Evolutionary conservation across 2,329 filamentous ascomycete genomes (phyloP).

Genomic region (Fusarium hainanense): DNA sequence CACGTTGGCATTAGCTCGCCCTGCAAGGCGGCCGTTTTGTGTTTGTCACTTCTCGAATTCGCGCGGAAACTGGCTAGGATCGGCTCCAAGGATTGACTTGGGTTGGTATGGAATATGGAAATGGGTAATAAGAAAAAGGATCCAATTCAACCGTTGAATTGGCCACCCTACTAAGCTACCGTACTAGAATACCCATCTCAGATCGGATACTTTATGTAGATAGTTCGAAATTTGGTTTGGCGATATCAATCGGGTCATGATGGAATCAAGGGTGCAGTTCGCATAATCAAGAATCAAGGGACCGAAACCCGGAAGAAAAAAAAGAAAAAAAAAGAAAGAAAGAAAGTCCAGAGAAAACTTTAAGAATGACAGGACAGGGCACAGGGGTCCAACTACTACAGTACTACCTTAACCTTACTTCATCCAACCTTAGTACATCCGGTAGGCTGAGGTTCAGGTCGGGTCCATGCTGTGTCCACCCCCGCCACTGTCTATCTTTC

Average conservation of each 20-base stretch:
- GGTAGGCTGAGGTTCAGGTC: not conserved
- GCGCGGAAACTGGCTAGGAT: conserved; percentile 23
- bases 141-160: conserved; percentile 22
- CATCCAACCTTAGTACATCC: conserved; percentile 6
- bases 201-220: not conserved
- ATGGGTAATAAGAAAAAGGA: not conserved
- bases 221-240: not conserved
- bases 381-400: conserved; percentile 23
- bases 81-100: conserved; percentile 2
- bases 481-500: conserved; percentile 45
- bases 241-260: not conserved
- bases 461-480: conserved; percentile 44
- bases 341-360: conserved; percentile 4
- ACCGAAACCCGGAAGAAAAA: not conserved
- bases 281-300: not conserved
- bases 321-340: not conserved
- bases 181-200: not conserved
- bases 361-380: conserved; percentile 29
- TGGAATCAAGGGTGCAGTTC: not conserved
- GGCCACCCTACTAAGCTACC: conserved; percentile 1
- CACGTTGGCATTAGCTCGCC: conserved; percentile 40
- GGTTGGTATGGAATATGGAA: conserved; percentile 3
- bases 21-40: conserved; percentile 38
- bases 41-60: conserved; percentile 19
- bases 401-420: conserved; percentile 15